Percentiles rank a stretch among this genome's conserved stretches.
These are phyloP conservation scores for Daedaleopsis sinensis DNA, from an alignment of 768 basidiomycete genomes.

Conservation along the genomic window DNA sequence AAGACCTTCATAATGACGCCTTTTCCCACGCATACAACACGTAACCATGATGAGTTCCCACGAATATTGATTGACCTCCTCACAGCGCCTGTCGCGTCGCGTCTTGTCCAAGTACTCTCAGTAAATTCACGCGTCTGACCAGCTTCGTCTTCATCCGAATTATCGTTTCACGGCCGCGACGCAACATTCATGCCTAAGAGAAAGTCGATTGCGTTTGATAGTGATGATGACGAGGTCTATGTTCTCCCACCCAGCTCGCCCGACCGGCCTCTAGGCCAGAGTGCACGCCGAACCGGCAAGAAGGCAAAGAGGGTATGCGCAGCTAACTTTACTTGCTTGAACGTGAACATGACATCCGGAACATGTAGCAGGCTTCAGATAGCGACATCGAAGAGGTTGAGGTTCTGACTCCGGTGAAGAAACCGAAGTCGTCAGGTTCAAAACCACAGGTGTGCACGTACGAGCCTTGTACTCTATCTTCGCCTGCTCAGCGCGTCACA, in stretches of 20 bases:
- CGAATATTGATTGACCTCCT: conserved; percentile 2
- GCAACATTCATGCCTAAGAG: conserved; percentile 20
- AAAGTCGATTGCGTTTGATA: conserved; percentile 6
- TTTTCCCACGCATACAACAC: conserved; percentile 20
- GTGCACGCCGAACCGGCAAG: conserved; percentile 13
- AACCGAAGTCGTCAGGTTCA: not conserved
- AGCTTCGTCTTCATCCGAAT: not conserved
- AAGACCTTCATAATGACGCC: conserved; percentile 16
- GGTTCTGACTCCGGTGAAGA: not conserved
- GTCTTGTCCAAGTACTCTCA: conserved; percentile 1
- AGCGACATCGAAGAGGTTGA: conserved; percentile 7
- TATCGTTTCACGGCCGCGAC: too few relatives aligned
- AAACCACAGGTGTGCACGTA: conserved; percentile 3
- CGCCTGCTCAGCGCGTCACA: not conserved
- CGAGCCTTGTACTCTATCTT: not conserved
- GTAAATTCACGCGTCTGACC: not conserved
- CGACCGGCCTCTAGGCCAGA: conserved; percentile 5
- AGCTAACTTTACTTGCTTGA: not conserved
- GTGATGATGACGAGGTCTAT: conserved; percentile 20
- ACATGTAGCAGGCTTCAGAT: not conserved
- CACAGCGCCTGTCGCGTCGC: conserved; percentile 11
- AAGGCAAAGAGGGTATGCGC: conserved; percentile 13
- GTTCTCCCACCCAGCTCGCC: conserved; percentile 3
- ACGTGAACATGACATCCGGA: not conserved
- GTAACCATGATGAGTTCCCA: not conserved